Conservation (phyloP, 2,329 filamentous ascomycete genomes). For the Curvularia verruculosa region DNA sequence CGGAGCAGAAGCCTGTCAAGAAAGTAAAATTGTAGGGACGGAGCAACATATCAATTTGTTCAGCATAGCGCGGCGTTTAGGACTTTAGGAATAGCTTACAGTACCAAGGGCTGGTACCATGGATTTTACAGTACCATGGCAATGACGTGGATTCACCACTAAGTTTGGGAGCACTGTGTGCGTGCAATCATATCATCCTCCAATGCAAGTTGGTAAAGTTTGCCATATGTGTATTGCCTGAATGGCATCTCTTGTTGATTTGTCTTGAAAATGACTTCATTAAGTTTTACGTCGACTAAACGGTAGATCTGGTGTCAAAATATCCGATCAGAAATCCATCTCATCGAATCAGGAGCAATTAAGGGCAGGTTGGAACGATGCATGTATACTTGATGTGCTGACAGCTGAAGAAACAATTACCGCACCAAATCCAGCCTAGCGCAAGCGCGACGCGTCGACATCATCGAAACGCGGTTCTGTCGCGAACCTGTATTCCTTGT, state of each 20-base stretch:
- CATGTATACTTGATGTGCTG: neutral
- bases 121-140: neutral
- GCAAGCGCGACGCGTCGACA: constrained; percentile 15
- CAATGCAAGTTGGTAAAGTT: too few species aligned
- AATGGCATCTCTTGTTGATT: neutral
- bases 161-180: neutral
- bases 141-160: neutral
- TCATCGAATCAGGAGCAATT: too few species aligned
- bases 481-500: neutral
- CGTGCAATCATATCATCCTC: too few species aligned
- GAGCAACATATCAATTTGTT: neutral
- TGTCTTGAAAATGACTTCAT: neutral
- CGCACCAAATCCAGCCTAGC: constrained; percentile 6
- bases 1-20: constrained; percentile 40
- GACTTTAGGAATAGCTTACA: neutral
- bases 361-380: neutral
- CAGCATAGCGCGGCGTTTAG: constrained; percentile 34
- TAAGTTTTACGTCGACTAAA: neutral
- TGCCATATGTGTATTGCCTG: neutral
- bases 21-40: constrained; percentile 40
- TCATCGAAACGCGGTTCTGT: constrained; percentile 15
- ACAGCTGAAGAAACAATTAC: neutral
- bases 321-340: too few species aligned
- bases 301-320: neutral
- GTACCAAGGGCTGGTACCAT: neutral